Conservation (phyloP, 2,329 filamentous ascomycete genomes). For the Aspergillus luchuensis region DNA sequence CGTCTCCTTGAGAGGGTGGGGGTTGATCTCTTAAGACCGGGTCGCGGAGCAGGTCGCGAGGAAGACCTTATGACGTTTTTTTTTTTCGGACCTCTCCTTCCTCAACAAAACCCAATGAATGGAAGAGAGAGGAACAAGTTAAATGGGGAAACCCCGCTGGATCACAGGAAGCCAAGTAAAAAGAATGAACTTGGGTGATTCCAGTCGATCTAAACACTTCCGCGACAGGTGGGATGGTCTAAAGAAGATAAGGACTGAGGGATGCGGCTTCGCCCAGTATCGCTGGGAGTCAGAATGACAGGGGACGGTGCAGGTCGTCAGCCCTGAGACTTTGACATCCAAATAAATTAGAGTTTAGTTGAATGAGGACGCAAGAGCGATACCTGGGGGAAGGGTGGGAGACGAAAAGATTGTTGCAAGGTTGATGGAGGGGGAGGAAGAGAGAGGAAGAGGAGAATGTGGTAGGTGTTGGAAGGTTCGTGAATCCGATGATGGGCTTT, state of each 20-base stretch:
- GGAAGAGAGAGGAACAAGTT: constrained; percentile 12
- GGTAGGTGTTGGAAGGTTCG: constrained; percentile 26
- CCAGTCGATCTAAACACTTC: not conserved
- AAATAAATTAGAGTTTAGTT: constrained; percentile 5
- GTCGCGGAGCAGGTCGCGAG: constrained; percentile 34
- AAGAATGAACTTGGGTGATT: constrained; percentile 1
- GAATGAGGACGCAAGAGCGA: constrained; percentile 1
- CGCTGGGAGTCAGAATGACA: constrained; percentile 31
- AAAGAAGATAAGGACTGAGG: constrained; percentile 23
- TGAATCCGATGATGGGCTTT: constrained; percentile 24
- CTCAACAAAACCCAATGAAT: constrained; percentile 31
- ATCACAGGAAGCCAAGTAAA: not conserved
- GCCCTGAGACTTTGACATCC: constrained; percentile 29
- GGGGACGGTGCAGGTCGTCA: constrained; percentile 48
- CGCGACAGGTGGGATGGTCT: not conserved
- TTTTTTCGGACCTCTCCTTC: constrained; percentile 28
- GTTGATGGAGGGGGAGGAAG: constrained; percentile 12
- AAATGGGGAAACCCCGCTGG: not conserved
- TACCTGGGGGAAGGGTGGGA: constrained; percentile 4
- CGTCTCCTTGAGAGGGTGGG: constrained; percentile 32
- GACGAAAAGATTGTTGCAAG: constrained; percentile 14
- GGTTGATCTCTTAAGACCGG: constrained; percentile 29
- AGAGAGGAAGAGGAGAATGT: constrained; percentile 15
- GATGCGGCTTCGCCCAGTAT: constrained; percentile 24
- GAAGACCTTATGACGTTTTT: constrained; percentile 44